Percentiles rank a stretch among this genome's conserved stretches.
Conservation (phyloP, 306 rosid species). For the Lathyrus oleraceus region DNA sequence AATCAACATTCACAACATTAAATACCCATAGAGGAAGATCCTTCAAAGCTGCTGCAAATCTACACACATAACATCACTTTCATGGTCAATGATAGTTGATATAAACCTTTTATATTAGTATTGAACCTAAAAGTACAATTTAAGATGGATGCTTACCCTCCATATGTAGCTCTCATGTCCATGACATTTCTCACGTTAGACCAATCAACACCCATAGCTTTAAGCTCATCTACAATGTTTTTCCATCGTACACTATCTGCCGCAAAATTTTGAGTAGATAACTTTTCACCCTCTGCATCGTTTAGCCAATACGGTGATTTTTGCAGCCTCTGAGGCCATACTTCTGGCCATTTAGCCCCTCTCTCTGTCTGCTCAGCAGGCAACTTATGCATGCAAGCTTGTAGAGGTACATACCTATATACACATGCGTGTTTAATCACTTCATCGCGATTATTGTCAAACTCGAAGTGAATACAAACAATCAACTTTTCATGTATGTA, state of each 20-base stretch:
- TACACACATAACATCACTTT: constrained; percentile 37
- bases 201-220: constrained; percentile 71
- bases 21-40: constrained; percentile 80
- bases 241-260: constrained; percentile 78
- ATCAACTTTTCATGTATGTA: background rate
- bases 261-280: constrained; percentile 71
- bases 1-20: constrained; percentile 81
- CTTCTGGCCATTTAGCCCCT: constrained; percentile 74
- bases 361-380: constrained; percentile 53
- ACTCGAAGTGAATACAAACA: too few species aligned
- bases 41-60: constrained; percentile 84
- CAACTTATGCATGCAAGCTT: constrained; percentile 72
- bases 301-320: constrained; percentile 82
- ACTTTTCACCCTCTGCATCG: constrained; percentile 72
- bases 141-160: constrained; percentile 57
- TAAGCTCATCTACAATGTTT: constrained; percentile 61
- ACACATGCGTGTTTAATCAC: background rate
- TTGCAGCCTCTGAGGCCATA: constrained; percentile 74
- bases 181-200: constrained; percentile 78
- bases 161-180: constrained; percentile 94
- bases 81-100: background rate
- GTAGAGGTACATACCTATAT: constrained; percentile 83
- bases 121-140: background rate
- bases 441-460: background rate
- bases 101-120: background rate